Percentiles rank a stretch among this genome's conserved stretches.
Conservation (phyloP, 1,139 yeast species). For the Eremothecium cymbalariae region DNA sequence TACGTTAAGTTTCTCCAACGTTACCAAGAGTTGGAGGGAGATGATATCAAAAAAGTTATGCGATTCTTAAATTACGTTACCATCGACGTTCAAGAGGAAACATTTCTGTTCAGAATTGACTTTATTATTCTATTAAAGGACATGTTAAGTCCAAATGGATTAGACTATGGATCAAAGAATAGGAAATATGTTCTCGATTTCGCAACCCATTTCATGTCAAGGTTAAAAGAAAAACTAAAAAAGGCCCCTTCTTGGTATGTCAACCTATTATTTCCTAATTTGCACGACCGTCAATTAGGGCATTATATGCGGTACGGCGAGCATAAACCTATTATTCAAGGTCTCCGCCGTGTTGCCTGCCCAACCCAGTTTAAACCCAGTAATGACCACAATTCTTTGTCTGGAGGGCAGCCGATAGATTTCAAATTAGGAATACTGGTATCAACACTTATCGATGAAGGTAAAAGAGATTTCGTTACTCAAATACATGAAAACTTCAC, state of each 20-base stretch:
- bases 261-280: constrained; percentile 61
- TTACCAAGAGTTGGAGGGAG: constrained; percentile 53
- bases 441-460: constrained; percentile 29
- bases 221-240: constrained; percentile 44
- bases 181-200: constrained; percentile 60
- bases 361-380: constrained; percentile 23
- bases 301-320: constrained; percentile 46
- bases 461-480: constrained; percentile 21
- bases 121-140: constrained; percentile 51
- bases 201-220: constrained; percentile 57
- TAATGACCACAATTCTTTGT: constrained; percentile 21
- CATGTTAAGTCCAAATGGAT: constrained; percentile 36
- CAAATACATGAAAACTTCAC: constrained; percentile 17
- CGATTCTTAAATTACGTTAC: constrained; percentile 68
- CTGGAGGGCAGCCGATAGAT: constrained; percentile 19
- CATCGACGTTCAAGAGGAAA: constrained; percentile 52
- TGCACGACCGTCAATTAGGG: constrained; percentile 39
- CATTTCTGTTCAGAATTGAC: constrained; percentile 65
- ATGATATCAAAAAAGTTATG: constrained; percentile 55
- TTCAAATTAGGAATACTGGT: constrained; percentile 28
- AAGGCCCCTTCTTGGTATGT: constrained; percentile 51
- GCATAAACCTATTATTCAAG: constrained; percentile 10
- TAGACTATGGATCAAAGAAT: constrained; percentile 32
- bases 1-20: constrained; percentile 37
- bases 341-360: constrained; percentile 13